Evolutionary conservation across 352 stramenopile species (phyloP).

Genomic region (Aphanomyces euteiches): DNA sequence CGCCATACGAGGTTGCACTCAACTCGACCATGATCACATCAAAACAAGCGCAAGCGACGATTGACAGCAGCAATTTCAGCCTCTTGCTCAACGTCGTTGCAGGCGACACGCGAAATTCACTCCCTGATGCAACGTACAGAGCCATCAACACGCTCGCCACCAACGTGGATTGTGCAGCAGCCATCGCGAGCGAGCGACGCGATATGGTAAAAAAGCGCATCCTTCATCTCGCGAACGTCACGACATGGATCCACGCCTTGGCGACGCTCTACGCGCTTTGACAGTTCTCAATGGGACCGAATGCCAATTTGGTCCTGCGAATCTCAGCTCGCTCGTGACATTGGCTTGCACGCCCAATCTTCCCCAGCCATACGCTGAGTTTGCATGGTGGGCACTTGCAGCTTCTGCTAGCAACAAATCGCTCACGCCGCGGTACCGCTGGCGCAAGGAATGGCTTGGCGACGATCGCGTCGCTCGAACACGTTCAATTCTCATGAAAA

Average conservation of each 20-base stretch:
- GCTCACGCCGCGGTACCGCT: conserved; percentile 44
- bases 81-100: conserved; percentile 60
- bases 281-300: conserved; percentile 42
- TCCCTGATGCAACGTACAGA: conserved; percentile 49
- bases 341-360: conserved; percentile 53
- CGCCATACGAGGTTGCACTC: conserved; percentile 47
- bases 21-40: conserved; percentile 38
- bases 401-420: conserved; percentile 43
- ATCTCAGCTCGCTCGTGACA: conserved; percentile 61
- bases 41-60: conserved; percentile 46
- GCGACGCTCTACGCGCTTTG: conserved; percentile 49
- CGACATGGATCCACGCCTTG: conserved; percentile 54
- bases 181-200: conserved; percentile 57
- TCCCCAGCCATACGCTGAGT: conserved; percentile 60
- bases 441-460: conserved; percentile 57
- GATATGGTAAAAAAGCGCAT: conserved; percentile 70
- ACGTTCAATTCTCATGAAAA: conserved; percentile 47
- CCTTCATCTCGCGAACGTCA: conserved; percentile 51
- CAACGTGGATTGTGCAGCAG: conserved; percentile 50
- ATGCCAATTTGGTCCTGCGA: conserved; percentile 54
- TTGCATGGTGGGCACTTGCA: conserved; percentile 61
- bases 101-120: conserved; percentile 35
- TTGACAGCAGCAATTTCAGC: conserved; percentile 58
- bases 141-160: conserved; percentile 50
- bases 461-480: conserved; percentile 55